Base-by-base conservation (phyloP, 176 grass and related monocot species). In the Carex pumila region DNA sequence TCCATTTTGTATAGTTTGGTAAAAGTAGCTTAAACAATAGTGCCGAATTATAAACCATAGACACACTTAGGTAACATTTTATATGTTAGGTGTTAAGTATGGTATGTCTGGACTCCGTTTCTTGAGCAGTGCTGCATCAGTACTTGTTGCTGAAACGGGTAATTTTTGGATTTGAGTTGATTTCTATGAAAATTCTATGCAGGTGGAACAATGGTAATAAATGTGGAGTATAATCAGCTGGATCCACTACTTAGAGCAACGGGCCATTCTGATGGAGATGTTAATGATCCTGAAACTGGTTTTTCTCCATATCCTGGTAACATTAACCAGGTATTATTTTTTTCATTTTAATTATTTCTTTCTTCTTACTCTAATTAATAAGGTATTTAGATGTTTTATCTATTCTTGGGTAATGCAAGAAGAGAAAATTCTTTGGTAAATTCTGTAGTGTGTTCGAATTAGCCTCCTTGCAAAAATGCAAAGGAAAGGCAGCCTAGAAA, bases 171-270 rank as follows among this genome's bases (percentile, higher is more conserved):
- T 52, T 66, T 12, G 34, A 18, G 36, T 86, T 84, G 29, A 43
- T 12, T 79, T 62, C 14, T 1, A 31, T 93, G 63, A 34, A 22
- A 83, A 45, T 77, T 88, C 37, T 87, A 30, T 70, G 61, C 74
- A 98, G 95, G 92, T 71, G 93, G 93, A 88, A 85, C 91, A 85
- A 90, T 98, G 95, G 91, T 98, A 12, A 98, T 98, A 83, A 98
- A 98, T 85, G 95, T 98, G 12, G 95, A 98, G 83, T 98, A 98
- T 84, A 98, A 98, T 91, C 95, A 98, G 84, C 91, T 98, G 83
- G 95, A 98, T 61, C 95, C 95, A 73, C 87, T 98, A 18, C 95
- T 98, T 84, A 85, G 88, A 85, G 91, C 92, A 80, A 90, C 92
- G 59, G 92, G 95, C 43, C 91, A 98, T 90, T 78, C 92, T 90